Evolutionary conservation across 2,329 filamentous ascomycete species (phyloP).

Genomic region (Triangularia verruculosa): DNA sequence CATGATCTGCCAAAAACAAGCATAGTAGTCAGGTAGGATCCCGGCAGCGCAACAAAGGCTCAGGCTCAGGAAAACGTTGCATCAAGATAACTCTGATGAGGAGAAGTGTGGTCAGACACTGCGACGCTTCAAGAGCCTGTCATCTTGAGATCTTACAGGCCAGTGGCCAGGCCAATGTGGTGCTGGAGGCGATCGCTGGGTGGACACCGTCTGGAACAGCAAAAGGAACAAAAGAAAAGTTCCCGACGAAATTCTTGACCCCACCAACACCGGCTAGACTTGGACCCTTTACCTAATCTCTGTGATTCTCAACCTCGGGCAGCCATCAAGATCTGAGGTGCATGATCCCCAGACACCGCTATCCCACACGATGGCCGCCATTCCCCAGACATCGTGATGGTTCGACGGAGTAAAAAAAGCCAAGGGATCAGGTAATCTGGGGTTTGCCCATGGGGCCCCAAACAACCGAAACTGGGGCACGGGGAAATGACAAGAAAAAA

Average conservation of each 20-base stretch:
- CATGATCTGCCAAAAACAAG: background rate
- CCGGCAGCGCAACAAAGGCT: background rate
- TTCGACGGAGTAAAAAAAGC: background rate
- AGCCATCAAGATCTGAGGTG: background rate
- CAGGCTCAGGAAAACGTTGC: background rate
- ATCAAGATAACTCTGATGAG: background rate
- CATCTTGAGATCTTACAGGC: no score
- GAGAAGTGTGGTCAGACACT: background rate
- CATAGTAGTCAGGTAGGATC: background rate
- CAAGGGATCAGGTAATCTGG: background rate
- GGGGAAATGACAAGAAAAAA: conserved; percentile 5
- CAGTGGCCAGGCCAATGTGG: background rate
- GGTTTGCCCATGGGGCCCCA: background rate
- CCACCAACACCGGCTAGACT: background rate
- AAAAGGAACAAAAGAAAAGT: background rate
- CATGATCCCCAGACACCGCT: background rate
- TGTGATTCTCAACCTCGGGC: background rate
- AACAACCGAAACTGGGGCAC: background rate
- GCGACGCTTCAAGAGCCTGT: no score
- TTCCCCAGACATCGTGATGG: background rate
- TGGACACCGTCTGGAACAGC: background rate
- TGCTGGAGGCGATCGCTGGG: background rate
- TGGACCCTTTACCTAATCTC: background rate
- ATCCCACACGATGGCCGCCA: background rate
- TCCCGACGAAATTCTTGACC: background rate